Evolutionary conservation across 306 rosid genomes (phyloP), one percentile per base, ranked within the genome.

Genomic region (Sindora glabra): DNA sequence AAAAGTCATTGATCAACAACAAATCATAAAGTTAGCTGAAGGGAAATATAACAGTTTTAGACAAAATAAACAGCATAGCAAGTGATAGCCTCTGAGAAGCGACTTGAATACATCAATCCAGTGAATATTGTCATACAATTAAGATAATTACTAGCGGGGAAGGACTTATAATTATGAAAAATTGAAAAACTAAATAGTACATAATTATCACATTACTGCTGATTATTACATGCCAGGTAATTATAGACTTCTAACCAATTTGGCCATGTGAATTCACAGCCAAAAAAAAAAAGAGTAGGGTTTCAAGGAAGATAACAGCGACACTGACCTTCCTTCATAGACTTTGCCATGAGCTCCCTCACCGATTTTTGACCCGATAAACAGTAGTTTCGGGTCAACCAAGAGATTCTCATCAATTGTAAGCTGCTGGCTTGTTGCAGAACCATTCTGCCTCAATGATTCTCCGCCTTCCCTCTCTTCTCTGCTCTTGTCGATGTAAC

Each of bases 321-420:
- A 33, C 72, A 83, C 91, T 81, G 72, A 92, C 98, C 98, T 92
- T 83, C 98, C 98, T 83, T 92, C 77, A 73, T 86, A 92, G 54
- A 92, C 98, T 71, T 80, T 92, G 2, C 98, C 98, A 71, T 92
- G 98, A 41, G 98, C 98, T 59, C 98, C 98, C 65, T 92, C 98
- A 0, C 98, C 98, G 30, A 92, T 86, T 73, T 83, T 88, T 0
- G 95, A 50, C 52, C 94, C 98, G 62, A 92, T 89, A 69, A 88
- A 86, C 50, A 92, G 72, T 19, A 83, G 71, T 59, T 81, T 92
- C 4, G 98, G 98, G 56, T 88, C 98, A 62, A 92, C 98, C 65
- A 92, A 72, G 65, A 88, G 84, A 60, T 72, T 88, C 29, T 87
- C 95, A 67, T 92, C 96, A 27, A 92, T 86, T 23, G 85, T 72